Evolutionary conservation across 306 rosid genomes (phyloP), one percentile per base, ranked within the genome.

Genomic region (Castanea crenata): DNA sequence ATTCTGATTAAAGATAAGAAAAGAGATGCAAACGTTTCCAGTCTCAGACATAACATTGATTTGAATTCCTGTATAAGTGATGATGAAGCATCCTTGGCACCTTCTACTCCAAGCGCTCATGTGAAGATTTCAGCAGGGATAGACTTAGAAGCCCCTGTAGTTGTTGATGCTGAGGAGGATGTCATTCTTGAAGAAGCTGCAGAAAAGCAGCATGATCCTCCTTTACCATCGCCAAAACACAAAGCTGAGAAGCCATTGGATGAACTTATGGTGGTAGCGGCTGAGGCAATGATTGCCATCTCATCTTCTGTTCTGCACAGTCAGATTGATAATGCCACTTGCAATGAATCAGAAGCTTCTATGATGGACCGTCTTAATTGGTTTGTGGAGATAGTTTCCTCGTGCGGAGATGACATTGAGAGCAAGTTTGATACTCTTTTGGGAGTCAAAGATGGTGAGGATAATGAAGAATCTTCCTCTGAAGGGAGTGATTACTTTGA

Each of bases 141-240:
- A 84, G 98, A 95, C 86, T 87, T 95, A 74, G 99, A 95, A 89
- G 88, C 87, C 76, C 94, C 89, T 18, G 76, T 83, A 69, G 67
- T 76, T 81, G 84, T 86, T 0, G 93, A 90, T 79, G 29, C 73
- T 19, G 87, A 87, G 74, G 95, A 91, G 63, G 91, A 88, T 19
- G 76, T 59, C 34, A 49, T 80, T 82, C 74, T 64, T 3, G 93
- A 70, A 77, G 85, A 83, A 54, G 80, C 32, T 51, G 69, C 35
- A 21, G 93, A 84, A 78, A 82, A 54, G 54, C 76, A 74, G 79
- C 74, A 74, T 32, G 94, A 82, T 80, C 63, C 79, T 75, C 74
- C 84, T 75, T 65, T 44, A 58, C 73, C 75, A 75, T 76, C 80
- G 23, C 74, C 73, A 11, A 80, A 79, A 71, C 74, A 56, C 6